Base-by-base conservation (phyloP, 1,139 yeast species). In the Yamadazyma triangularis region DNA sequence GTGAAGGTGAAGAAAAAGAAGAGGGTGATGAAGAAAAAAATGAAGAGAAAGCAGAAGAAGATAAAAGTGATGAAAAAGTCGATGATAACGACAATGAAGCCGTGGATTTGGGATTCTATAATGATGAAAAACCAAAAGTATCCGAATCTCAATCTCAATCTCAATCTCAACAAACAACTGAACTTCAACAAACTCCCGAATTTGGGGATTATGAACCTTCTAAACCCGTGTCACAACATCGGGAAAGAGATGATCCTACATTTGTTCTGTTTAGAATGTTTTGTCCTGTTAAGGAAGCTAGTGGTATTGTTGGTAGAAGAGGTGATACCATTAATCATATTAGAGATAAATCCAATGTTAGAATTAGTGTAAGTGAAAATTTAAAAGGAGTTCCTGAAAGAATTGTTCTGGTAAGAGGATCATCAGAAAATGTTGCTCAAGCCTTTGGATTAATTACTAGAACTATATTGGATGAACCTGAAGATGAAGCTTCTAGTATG, bases 371-470 rank as follows among this genome's bases (percentile, higher is more conserved):
- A n/a, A 78, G 87, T 46, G 94, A 85, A 28, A 84, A 85, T 50
- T 60, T 81, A 33, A 71, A 76, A 42, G 86, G 82, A 14, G 76
- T 81, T 5, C 80, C 83, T 3, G 95, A 85, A 48, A 69, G 96
- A 39, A 80, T 88, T 28, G 72, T 87, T 13, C 75, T 80, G 39
- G 79, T 87, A 3, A 66, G 80, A 36, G 96, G 96, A 0, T 64
- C 84, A 0, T 75, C 89, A 1, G 93, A 84, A 44, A 73, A 77
- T 42, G 94, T 86, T 8, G 91, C 95, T 7, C 76, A 79, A 48
- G 93, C 94, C 0, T 83, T 82, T 56, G 94, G 93, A 0, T 60
- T 84, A 42, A 74, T 86, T 25, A 73, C 79, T 0, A 70, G 94
- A 44, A 72, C 80, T 2, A 68, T 87, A 10, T 58, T 74, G 38